Percentiles rank a stretch among this genome's conserved stretches.
These are phyloP conservation scores for Acorus gramineus DNA, from an alignment of 106 monocot species.

Conservation along the genomic window DNA sequence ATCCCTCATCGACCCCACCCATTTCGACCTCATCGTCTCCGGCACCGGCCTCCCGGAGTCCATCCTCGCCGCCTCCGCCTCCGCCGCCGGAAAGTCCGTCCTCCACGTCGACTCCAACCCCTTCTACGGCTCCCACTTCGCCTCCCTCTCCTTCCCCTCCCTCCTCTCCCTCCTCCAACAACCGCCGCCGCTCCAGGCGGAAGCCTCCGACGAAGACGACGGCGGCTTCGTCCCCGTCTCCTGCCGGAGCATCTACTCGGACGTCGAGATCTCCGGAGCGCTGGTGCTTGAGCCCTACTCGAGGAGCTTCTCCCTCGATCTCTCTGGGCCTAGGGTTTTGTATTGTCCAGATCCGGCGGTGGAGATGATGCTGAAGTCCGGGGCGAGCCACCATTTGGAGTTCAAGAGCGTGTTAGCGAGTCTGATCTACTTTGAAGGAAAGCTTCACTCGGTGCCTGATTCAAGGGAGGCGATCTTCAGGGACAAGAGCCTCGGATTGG, in stretches of 20 bases:
- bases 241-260: conserved; percentile 20
- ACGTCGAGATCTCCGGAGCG: conserved; percentile 26
- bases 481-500: conserved; percentile 52
- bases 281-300: conserved; percentile 32
- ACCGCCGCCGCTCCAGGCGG: not conserved
- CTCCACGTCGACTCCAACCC: conserved; percentile 88
- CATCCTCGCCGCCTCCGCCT: conserved; percentile 67
- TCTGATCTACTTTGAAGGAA: conserved; percentile 70
- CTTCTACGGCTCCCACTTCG: conserved; percentile 80
- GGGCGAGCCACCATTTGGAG: conserved; percentile 81
- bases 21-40: conserved; percentile 70
- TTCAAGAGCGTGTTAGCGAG: conserved; percentile 80
- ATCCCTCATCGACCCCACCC: conserved; percentile 26
- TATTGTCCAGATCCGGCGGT: conserved; percentile 77
- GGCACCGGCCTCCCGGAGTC: conserved; percentile 74
- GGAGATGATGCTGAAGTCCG: conserved; percentile 66
- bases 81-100: conserved; percentile 59
- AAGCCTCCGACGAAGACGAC: conserved; percentile 3
- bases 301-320: conserved; percentile 43
- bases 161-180: conserved; percentile 17
- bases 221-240: conserved; percentile 7
- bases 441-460: conserved; percentile 57
- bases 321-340: conserved; percentile 62
- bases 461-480: conserved; percentile 82
- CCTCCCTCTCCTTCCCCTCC: conserved; percentile 50